Percentiles rank a stretch among this genome's conserved stretches.
phyloP scores from a whole-genome alignment of 345 rosid species.

The Melaleuca quinquenervia region DNA sequence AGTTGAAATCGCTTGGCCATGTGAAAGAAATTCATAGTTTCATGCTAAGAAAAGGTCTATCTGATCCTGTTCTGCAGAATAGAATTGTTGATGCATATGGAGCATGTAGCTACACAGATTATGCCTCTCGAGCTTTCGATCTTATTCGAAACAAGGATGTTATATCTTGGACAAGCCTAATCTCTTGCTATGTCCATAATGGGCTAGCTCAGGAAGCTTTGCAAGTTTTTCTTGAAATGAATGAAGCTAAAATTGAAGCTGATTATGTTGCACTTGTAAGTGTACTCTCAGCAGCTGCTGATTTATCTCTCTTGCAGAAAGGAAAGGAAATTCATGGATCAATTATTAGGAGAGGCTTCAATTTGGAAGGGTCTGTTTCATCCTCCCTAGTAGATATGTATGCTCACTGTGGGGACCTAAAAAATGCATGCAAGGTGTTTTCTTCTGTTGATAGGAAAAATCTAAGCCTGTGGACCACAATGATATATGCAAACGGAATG shows the following conservation, averaged over 20 bases:
- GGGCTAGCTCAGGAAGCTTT: conserved; percentile 55
- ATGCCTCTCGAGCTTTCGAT: conserved; percentile 49
- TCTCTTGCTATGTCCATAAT: conserved; percentile 51
- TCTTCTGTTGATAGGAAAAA: conserved; percentile 22
- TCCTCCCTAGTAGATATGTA: conserved; percentile 75
- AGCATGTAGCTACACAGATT: conserved; percentile 37
- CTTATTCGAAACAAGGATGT: conserved; percentile 49
- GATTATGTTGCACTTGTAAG: conserved; percentile 57
- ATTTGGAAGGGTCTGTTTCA: conserved; percentile 40
- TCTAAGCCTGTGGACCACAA: conserved; percentile 56
- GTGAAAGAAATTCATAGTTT: conserved; percentile 70
- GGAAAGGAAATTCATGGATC: conserved; percentile 77
- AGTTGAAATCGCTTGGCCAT: conserved; percentile 20
- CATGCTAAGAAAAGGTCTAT: conserved; percentile 38
- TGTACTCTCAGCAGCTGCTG: conserved; percentile 53
- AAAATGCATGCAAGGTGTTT: conserved; percentile 45
- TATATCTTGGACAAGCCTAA: conserved; percentile 90
- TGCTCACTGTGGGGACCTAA: conserved; percentile 61
- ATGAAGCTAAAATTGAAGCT: conserved; percentile 29
- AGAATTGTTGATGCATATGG: conserved; percentile 59
- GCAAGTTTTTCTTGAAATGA: conserved; percentile 32
- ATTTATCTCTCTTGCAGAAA: conserved; percentile 51
- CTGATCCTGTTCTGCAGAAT: conserved; percentile 53
- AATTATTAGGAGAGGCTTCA: conserved; percentile 43
- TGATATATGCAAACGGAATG: conserved; percentile 78